These are phyloP conservation scores for Dothideomycetidae sp. DNA, from an alignment of 2,329 filamentous ascomycete species.

Conservation along the genomic window DNA sequence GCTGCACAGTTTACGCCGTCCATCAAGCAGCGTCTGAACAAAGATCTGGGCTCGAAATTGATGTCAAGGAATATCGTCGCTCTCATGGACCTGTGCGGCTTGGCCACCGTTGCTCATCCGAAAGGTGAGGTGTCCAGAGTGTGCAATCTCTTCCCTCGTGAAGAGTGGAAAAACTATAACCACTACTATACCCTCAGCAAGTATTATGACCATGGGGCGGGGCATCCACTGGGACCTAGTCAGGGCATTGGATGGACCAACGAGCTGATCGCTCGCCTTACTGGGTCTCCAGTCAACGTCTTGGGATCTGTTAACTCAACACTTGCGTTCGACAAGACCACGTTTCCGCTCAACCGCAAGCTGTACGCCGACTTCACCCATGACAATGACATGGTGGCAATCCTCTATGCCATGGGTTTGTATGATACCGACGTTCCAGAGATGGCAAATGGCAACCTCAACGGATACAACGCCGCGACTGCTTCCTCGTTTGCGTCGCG, in stretches of 20 bases:
- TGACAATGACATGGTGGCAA: conserved; percentile 70
- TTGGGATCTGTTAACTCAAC: conserved; percentile 65
- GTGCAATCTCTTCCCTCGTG: conserved; percentile 56
- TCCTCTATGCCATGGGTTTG: conserved; percentile 63
- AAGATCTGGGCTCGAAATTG: conserved; percentile 54
- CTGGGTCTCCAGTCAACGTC: conserved; percentile 52
- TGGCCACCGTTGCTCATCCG: conserved; percentile 57
- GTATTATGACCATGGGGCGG: conserved; percentile 67
- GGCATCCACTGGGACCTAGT: conserved; percentile 64
- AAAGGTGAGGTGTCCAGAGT: conserved; percentile 49
- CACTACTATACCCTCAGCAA: conserved; percentile 71
- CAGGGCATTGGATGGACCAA: conserved; percentile 82
- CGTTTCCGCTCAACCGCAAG: conserved; percentile 54
- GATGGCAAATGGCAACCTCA: conserved; percentile 31
- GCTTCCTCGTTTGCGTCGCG: conserved; percentile 68
- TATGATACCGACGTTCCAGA: conserved; percentile 51
- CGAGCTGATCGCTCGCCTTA: conserved; percentile 73
- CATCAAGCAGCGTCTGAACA: conserved; percentile 56
- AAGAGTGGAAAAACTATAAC: conserved; percentile 64
- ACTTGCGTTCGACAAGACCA: conserved; percentile 49
- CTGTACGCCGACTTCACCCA: conserved; percentile 87
- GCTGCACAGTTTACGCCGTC: conserved; percentile 47
- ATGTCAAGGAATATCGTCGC: conserved; percentile 47
- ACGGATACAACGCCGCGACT: conserved; percentile 58
- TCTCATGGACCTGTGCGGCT: conserved; percentile 83